Base-by-base conservation (phyloP, 352 stramenopile genomes). In the Peronosclerospora sorghi region DNA sequence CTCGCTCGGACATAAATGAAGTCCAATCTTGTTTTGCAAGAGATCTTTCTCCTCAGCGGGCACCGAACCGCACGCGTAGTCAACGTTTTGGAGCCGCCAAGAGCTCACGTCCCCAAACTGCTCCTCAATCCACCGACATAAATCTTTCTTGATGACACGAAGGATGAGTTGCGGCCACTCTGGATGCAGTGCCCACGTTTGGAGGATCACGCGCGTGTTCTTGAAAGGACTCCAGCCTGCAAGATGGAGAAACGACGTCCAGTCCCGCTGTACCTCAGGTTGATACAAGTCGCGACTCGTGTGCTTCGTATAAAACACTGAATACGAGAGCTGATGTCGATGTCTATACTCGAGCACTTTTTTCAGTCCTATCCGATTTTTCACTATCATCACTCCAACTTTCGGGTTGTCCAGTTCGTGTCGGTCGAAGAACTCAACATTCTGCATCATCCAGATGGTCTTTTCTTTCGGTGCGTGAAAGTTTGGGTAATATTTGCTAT, bases 371-470 rank as follows among this genome's bases (percentile, higher is more conserved):
- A 89, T 80, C 27, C 73, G 69, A 34, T 86, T 89, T 51, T 89
- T 89, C 26, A 84, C 74, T 36, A 89, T 73, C 59, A 89, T 80
- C n/a, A 89, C 73, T 15, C 77, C 77, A 5, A 89, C 68, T 14
- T 60, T 68, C 6, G 77, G 77, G 35, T 83, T 67, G 12, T 57
- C 48, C 26, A 89, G 54, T 41, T 89, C 77, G 45, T 89, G 77
- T 34, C 74, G 68, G 37, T 89, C 77, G 30, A 89, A 89, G 45
- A 85, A 86, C 49, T 89, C 73, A 41, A 79, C 68, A 53, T 89
- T 86, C 48, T 85, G 72, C 74, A 89, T 83, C 70, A 89, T 83
- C 77, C 77, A 89, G 41, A 89, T 83, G 15, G 67, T 69, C 52
- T 89, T 89, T 30, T 84, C 65, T 9, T 51, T 54, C 5, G 73